Evolutionary conservation across 495 filamentous ascomycete species (phyloP), one percentile per base, ranked within the genome.

Genomic region (Penicillium mononematosum): DNA sequence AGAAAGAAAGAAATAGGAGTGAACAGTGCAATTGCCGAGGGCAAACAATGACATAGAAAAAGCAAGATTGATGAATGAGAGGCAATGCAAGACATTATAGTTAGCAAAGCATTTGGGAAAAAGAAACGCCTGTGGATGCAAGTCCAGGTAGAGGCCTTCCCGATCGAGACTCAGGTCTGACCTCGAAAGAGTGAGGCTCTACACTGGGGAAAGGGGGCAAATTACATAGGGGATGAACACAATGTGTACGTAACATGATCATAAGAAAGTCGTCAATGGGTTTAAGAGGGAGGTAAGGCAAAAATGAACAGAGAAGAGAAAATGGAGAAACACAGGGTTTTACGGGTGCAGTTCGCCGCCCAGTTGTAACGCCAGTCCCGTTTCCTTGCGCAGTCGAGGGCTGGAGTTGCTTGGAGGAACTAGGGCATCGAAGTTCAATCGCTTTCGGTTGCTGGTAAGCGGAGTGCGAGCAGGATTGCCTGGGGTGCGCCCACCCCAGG

Each of bases 381-480:
- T 57, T n/a, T 68, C 66, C 44, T 76, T 76, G 17, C 63, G 62
- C 12, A 61, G 47, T 4, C 63, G 68, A 24, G 73, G 75, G 43
- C 71, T 76, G 12, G 74, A 69, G 20, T 59, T 55, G 50, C 65
- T 67, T 6, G 86, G 82, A 24, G 84, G 83, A 27, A 81, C 70
- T 29, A 88, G 72, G 45, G 75, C 74, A 63, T 90, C 89, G 62
- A 91, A 89, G 53, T 88, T 87, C 42, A 92, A 72, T 44, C 83
- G 76, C 64, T 81, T 78, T 50, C 85, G 68, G 27, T 77, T 78
- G 59, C 79, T 68, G 34, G 78, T 73, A 0, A 82, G 72, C 65
- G 84, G 77, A 54, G 94, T 84, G 76, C 82, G 88, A 77, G 69
- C 62, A 58, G 68, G 75, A 55, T 70, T 81, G 59, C 73, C 76